Evolutionary conservation across 108 stramenopile species (phyloP).

Genomic region (Nannochloropsis salina): DNA sequence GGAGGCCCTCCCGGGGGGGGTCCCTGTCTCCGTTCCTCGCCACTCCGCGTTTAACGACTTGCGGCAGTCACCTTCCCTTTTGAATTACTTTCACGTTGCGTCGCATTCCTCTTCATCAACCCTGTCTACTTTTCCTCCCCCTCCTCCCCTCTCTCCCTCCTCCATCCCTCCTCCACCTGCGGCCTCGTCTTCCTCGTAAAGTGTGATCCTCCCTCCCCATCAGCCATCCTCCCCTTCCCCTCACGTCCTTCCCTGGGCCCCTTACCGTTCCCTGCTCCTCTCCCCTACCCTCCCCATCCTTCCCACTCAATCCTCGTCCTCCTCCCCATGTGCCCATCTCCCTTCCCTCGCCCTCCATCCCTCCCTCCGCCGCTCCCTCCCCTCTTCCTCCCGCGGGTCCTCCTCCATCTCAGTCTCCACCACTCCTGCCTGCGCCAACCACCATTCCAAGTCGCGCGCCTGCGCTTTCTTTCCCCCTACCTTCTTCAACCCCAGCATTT

Average conservation of each 20-base stretch:
- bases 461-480: constrained; percentile 32
- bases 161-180: neutral
- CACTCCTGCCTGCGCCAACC: constrained; percentile 40
- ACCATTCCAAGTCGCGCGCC: constrained; percentile 47
- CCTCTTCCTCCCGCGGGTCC: constrained; percentile 37
- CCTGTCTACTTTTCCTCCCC: neutral
- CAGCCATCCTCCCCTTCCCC: neutral
- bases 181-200: neutral
- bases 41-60: too few species aligned
- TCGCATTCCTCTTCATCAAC: neutral
- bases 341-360: neutral
- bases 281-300: constrained; percentile 12
- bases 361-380: constrained; percentile 11
- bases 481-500: constrained; percentile 52
- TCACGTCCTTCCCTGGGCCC: constrained; percentile 20
- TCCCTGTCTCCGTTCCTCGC: too few species aligned
- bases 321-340: neutral
- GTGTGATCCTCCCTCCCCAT: neutral
- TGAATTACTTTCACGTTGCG: neutral
- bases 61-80: neutral
- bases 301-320: neutral
- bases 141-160: neutral
- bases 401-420: constrained; percentile 50
- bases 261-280: constrained; percentile 44
- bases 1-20: too few species aligned